Evolutionary conservation across 345 rosid genomes (phyloP).

Genomic region (Aquilaria yunnanensis): DNA sequence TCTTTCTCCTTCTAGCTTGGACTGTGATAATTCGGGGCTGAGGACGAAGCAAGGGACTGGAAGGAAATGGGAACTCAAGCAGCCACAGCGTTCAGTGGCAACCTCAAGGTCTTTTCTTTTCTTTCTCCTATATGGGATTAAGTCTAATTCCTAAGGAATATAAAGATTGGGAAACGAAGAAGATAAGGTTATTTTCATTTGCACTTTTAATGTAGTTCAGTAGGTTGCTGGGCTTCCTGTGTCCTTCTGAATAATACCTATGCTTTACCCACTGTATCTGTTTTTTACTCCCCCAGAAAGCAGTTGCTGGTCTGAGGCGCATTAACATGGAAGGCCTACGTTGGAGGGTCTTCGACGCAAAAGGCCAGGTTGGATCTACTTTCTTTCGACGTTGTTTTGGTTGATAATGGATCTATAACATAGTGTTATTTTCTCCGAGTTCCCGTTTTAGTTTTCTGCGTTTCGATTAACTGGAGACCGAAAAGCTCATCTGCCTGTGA

Average conservation of each 20-base stretch:
- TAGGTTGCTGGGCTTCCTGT: neutral
- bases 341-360: conserved; percentile 98
- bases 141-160: no score
- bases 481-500: neutral
- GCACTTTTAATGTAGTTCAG: neutral
- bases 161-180: no score
- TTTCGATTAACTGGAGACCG: neutral
- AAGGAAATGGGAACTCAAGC: conserved; percentile 52
- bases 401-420: neutral
- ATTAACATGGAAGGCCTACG: conserved; percentile 90
- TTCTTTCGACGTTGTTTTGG: neutral
- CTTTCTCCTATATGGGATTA: neutral
- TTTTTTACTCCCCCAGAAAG: conserved; percentile 58
- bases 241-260: neutral
- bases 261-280: no score
- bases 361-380: conserved; percentile 65
- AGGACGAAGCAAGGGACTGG: no score
- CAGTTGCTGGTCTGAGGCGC: conserved; percentile 84
- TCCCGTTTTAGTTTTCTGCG: neutral
- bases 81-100: conserved; percentile 42
- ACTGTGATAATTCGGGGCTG: no score
- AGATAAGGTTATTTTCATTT: neutral
- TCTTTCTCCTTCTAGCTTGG: no score
- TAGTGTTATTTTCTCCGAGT: neutral
- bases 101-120: conserved; percentile 33